A percentile compares a stretch with the other conserved stretches of the same genome.
Evolutionary conservation across 371 early-diverging fungal species (phyloP).

Genomic region (Mucor velutinosus): DNA sequence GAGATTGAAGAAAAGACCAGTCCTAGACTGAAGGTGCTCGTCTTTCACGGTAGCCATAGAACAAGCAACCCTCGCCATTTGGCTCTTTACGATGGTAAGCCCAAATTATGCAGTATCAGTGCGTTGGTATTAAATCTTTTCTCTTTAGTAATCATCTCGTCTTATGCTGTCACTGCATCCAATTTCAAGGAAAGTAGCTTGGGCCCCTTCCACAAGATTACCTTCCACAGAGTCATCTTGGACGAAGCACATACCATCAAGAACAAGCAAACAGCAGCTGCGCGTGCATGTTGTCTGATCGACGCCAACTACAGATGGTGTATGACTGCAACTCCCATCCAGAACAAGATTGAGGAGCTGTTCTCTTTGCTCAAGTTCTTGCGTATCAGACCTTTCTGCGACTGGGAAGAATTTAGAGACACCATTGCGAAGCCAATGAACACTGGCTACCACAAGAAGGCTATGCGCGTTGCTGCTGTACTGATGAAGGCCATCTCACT

Average conservation of each 20-base stretch:
- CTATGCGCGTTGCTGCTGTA: conserved; percentile 40
- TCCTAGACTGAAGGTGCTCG: conserved; percentile 47
- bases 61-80: conserved; percentile 38
- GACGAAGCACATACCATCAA: conserved; percentile 93
- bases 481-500: conserved; percentile 60
- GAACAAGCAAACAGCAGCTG: conserved; percentile 66
- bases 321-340: conserved; percentile 79
- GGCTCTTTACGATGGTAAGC: conserved; percentile 41
- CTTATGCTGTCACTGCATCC: conserved; percentile 33
- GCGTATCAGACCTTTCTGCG: conserved; percentile 65
- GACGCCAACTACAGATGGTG: conserved; percentile 77
- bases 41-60: conserved; percentile 60
- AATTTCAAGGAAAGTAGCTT: conserved; percentile 4
- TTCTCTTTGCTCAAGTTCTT: conserved; percentile 84
- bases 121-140: not conserved
- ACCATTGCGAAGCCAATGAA: conserved; percentile 52
- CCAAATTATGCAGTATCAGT: not conserved
- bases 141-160: conserved; percentile 38
- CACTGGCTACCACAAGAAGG: conserved; percentile 17
- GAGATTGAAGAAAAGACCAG: conserved; percentile 58
- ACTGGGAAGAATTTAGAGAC: conserved; percentile 56
- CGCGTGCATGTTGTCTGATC: conserved; percentile 61
- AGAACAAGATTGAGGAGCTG: conserved; percentile 89
- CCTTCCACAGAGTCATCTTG: conserved; percentile 65
- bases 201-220: conserved; percentile 21